Conservation (phyloP, 768 basidiomycete genomes). For the Chiua virens region DNA sequence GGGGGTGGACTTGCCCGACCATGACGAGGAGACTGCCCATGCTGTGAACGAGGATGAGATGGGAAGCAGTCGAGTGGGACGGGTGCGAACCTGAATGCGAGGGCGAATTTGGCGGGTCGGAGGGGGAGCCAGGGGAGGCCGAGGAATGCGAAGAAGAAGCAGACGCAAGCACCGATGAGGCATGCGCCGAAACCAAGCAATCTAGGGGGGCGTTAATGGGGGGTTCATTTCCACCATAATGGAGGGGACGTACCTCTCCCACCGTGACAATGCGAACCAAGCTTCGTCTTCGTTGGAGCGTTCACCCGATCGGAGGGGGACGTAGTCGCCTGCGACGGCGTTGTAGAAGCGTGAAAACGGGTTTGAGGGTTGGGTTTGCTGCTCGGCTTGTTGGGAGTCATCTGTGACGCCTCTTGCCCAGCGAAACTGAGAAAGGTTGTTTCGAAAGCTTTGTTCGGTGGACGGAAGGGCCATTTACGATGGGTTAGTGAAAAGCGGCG, state of each 20-base stretch:
- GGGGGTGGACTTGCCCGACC: conserved; percentile 67
- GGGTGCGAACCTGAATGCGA: conserved; percentile 68
- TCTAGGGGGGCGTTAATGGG: conserved; percentile 37
- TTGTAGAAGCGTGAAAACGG: conserved; percentile 89
- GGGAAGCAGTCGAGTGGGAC: neutral
- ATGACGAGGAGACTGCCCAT: conserved; percentile 92
- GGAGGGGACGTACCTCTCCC: conserved; percentile 70
- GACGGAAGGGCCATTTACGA: neutral
- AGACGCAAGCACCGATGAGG: conserved; percentile 85
- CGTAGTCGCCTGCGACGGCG: conserved; percentile 80
- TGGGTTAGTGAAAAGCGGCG: no score
- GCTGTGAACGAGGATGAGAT: conserved; percentile 38
- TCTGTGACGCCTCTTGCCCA: conserved; percentile 77
- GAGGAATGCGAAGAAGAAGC: conserved; percentile 90
- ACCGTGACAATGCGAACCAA: conserved; percentile 87
- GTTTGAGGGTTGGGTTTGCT: conserved; percentile 42
- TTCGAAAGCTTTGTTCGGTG: conserved; percentile 68
- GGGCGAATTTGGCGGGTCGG: conserved; percentile 88
- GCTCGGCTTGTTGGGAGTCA: conserved; percentile 55
- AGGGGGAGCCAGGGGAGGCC: conserved; percentile 66
- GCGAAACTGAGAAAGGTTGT: conserved; percentile 80
- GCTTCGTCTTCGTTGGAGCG: conserved; percentile 94
- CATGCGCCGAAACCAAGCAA: conserved; percentile 90
- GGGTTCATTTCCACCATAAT: no score
- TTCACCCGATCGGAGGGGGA: conserved; percentile 81